Percentiles rank a stretch among this genome's conserved stretches.
Evolutionary conservation across 1,139 yeast genomes (phyloP).

Genomic region (Dujonia santamariae): DNA sequence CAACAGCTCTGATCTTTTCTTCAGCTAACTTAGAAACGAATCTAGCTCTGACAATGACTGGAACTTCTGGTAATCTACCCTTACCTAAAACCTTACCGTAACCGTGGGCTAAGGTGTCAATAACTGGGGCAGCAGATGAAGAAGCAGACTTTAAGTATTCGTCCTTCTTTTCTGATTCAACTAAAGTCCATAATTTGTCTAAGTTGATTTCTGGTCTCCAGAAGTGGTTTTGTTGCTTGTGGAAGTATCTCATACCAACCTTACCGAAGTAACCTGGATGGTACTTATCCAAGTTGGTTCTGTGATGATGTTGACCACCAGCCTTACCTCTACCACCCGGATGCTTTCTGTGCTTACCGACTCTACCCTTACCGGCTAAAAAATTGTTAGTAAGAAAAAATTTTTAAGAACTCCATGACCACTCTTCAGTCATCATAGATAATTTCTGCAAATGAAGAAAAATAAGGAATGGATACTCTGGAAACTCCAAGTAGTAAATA

Average conservation of each 20-base stretch:
- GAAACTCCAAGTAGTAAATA: no score
- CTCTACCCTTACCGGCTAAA: slow-evolving; percentile 99
- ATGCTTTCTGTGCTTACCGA: slow-evolving; percentile 99
- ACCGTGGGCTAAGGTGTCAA: slow-evolving; percentile 99
- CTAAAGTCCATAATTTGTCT: slow-evolving; percentile 98
- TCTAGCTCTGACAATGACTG: slow-evolving; percentile 99
- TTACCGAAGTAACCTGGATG: slow-evolving; percentile 99
- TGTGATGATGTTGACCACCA: slow-evolving; percentile 99
- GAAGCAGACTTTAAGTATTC: slow-evolving; percentile 86
- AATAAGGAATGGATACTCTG: no score
- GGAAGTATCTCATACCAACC: slow-evolving; percentile 99
- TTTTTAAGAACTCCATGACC: no score
- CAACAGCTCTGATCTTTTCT: slow-evolving; percentile 99
- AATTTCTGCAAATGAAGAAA: no score
- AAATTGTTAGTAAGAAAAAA: slow-evolving; percentile 27
- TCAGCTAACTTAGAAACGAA: slow-evolving; percentile 98
- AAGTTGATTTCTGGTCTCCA: slow-evolving; percentile 98
- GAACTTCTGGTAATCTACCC: slow-evolving; percentile 97
- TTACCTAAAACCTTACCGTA: slow-evolving; percentile 99
- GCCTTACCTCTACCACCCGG: slow-evolving; percentile 99
- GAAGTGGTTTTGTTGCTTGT: slow-evolving; percentile 93
- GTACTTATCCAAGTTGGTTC: slow-evolving; percentile 99
- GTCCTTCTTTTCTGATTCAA: slow-evolving; percentile 93
- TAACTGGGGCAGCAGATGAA: slow-evolving; percentile 94
- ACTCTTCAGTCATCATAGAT: no score